Percentiles rank a stretch among this genome's conserved stretches.
These are phyloP conservation scores for Lasiodiplodia citricola DNA, from an alignment of 2,329 filamentous ascomycete species.

Conservation along the genomic window DNA sequence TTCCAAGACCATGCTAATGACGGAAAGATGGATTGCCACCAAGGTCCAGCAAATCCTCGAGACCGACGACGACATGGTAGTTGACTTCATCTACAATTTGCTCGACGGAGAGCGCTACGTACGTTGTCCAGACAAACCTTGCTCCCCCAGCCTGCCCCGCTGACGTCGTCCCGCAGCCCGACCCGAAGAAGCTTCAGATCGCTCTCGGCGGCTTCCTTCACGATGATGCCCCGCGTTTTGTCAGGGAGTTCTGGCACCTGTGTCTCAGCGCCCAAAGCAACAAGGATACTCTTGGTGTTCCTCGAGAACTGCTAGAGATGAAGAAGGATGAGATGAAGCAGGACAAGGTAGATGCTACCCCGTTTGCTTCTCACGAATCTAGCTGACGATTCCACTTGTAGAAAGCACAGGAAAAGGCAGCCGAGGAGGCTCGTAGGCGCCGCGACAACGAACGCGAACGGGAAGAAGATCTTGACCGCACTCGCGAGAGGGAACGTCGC, in stretches of 20 bases:
- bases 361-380: background rate
- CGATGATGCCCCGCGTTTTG: slow-evolving; percentile 86
- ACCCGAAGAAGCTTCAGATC: slow-evolving; percentile 94
- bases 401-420: slow-evolving; percentile 82
- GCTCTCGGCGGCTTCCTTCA: slow-evolving; percentile 94
- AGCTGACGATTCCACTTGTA: slow-evolving; percentile 45
- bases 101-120: slow-evolving; percentile 79
- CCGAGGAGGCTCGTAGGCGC: slow-evolving; percentile 73
- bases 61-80: slow-evolving; percentile 95
- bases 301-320: slow-evolving; percentile 90
- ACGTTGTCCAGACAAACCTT: slow-evolving; percentile 45
- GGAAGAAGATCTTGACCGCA: slow-evolving; percentile 71
- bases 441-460: slow-evolving; percentile 74
- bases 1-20: background rate
- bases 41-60: slow-evolving; percentile 86
- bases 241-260: slow-evolving; percentile 91
- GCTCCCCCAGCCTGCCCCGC: slow-evolving; percentile 10
- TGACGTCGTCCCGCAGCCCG: slow-evolving; percentile 65
- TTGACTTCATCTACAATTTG: slow-evolving; percentile 76
- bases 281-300: slow-evolving; percentile 75
- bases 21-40: slow-evolving; percentile 85
- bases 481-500: slow-evolving; percentile 67
- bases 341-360: slow-evolving; percentile 72
- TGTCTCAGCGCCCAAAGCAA: slow-evolving; percentile 88
- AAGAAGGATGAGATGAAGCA: slow-evolving; percentile 96